Evolutionary conservation across 2,329 filamentous ascomycete genomes (phyloP), one percentile per base, ranked within the genome.

Genomic region (Amauroascus niger): DNA sequence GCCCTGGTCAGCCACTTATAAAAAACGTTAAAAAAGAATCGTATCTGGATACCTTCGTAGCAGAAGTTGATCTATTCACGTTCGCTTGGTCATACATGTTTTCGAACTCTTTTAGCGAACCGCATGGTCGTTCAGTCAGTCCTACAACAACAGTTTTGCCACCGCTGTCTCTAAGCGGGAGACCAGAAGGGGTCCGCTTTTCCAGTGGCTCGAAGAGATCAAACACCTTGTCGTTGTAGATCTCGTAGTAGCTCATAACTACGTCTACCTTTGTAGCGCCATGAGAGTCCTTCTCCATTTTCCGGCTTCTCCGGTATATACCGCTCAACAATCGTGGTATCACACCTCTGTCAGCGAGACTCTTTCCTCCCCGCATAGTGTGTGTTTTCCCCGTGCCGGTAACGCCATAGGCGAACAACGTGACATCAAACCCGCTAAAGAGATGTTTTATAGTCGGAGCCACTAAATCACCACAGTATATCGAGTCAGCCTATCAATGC

Each of bases 371-470:
- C 59, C 90, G 84, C 89, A 96, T 95, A 2, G 90, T 96, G 71
- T 95, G 88, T 56, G 90, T 96, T 73, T 96, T 96, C 53, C 90
- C 90, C 0, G 89, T 95, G 45, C 90, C 90, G 0, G 90, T 95
- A 56, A 91, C 88, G 57, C 90, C 90, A 67, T 96, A 95, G 26
- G 90, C 89, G 65, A 96, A 95, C 54, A 95, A 81, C 9, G 88
- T 95, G 40, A 91, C 81, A 71, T 94, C 87, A 65, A 88, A 82
- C 55, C 88, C 93, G 52, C 68, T 71, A 72, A 97, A 96, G 8
- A 97, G 81, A 52, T 93, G 86, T 68, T 95, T 96, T 58, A 96
- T 77, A 49, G 90, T 89, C 1, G 91, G 88, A 39, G 88, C 79
- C 61, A 97, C 90, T 95, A 67, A 32, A 54, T 30, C 58, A 52